These are phyloP conservation scores for Fremontodendron californicum DNA, from an alignment of 345 rosid genomes.

Conservation along the genomic window DNA sequence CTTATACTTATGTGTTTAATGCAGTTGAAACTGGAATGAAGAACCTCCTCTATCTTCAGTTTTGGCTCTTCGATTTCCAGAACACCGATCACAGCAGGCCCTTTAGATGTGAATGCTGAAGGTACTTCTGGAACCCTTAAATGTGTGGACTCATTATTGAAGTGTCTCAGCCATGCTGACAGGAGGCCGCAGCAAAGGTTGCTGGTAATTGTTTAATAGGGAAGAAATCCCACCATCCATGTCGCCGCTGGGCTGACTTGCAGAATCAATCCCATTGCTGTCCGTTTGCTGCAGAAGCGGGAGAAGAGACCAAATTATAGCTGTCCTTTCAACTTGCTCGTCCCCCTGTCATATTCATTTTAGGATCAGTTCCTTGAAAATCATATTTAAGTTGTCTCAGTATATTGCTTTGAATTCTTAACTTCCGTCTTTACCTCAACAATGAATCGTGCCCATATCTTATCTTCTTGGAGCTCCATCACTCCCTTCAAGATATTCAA, in stretches of 20 bases:
- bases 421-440: slow-evolving; percentile 53
- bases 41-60: slow-evolving; percentile 11
- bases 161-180: slow-evolving; percentile 27
- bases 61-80: slow-evolving; percentile 20
- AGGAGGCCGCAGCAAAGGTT: slow-evolving; percentile 20
- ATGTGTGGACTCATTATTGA: slow-evolving; percentile 5
- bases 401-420: neutral
- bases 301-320: slow-evolving; percentile 77
- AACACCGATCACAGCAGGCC: slow-evolving; percentile 25
- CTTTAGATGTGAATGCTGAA: slow-evolving; percentile 25
- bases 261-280: slow-evolving; percentile 26
- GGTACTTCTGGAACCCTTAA: slow-evolving; percentile 23
- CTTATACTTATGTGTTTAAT: neutral
- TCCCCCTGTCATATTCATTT: slow-evolving; percentile 47
- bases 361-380: slow-evolving; percentile 5
- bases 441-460: slow-evolving; percentile 78
- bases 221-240: slow-evolving; percentile 30
- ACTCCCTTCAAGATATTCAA: slow-evolving; percentile 76
- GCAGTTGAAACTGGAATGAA: slow-evolving; percentile 12
- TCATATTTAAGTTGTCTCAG: neutral
- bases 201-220: slow-evolving; percentile 31
- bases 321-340: slow-evolving; percentile 57
- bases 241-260: slow-evolving; percentile 25
- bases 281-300: slow-evolving; percentile 52
- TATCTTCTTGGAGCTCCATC: slow-evolving; percentile 56